Evolutionary conservation across 1,284 basidiomycete species (phyloP).

Genomic region (Puccinia polysora): DNA sequence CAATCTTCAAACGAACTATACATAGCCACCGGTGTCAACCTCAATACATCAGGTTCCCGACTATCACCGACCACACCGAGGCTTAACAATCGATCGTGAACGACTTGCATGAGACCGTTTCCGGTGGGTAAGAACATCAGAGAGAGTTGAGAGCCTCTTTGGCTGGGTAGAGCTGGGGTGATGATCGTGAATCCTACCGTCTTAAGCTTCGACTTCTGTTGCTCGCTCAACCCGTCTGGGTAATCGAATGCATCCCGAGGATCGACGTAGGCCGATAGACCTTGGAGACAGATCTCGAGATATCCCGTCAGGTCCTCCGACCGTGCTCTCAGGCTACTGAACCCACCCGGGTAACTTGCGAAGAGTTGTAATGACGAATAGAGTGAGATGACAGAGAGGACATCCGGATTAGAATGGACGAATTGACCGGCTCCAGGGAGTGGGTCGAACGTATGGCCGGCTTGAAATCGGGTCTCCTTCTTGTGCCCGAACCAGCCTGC

Average conservation of each 20-base stretch:
- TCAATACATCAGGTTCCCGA: slow-evolving; percentile 79
- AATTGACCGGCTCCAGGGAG: slow-evolving; percentile 87
- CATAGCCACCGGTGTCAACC: slow-evolving; percentile 73
- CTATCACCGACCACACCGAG: slow-evolving; percentile 83
- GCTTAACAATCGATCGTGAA: slow-evolving; percentile 63
- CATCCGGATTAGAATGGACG: slow-evolving; percentile 88
- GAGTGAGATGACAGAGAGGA: slow-evolving; percentile 71
- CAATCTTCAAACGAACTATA: slow-evolving; percentile 78
- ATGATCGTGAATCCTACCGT: slow-evolving; percentile 73
- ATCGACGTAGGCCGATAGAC: slow-evolving; percentile 55
- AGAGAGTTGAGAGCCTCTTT: slow-evolving; percentile 78
- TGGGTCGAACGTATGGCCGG: slow-evolving; percentile 77
- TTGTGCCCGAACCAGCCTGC: slow-evolving; percentile 99
- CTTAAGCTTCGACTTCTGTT: slow-evolving; percentile 45
- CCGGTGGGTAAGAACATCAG: slow-evolving; percentile 66
- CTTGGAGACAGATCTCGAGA: slow-evolving; percentile 8
- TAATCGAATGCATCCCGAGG: slow-evolving; percentile 48
- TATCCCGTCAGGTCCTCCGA: slow-evolving; percentile 38
- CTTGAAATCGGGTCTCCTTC: slow-evolving; percentile 76
- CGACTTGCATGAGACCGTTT: slow-evolving; percentile 65
- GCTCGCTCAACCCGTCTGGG: slow-evolving; percentile 33
- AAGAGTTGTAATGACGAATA: slow-evolving; percentile 77
- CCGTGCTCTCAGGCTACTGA: slow-evolving; percentile 23
- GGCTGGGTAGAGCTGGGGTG: slow-evolving; percentile 63
- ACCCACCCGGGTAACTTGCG: slow-evolving; percentile 52